These are phyloP conservation scores for Truncatella angustata DNA, from an alignment of 2,329 filamentous ascomycete genomes.

Conservation along the genomic window DNA sequence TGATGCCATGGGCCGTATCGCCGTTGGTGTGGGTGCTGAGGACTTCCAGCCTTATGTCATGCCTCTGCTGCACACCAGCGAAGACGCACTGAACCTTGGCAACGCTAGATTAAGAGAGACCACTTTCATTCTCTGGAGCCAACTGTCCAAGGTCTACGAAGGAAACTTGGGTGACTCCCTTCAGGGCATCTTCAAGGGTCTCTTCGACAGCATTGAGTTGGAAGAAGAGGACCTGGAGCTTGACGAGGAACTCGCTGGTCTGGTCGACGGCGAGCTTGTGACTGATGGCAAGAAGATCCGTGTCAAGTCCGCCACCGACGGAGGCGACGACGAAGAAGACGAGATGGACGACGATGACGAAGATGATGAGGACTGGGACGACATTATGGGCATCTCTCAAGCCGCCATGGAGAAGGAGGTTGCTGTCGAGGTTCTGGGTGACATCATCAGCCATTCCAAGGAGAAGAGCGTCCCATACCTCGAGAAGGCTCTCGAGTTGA, in stretches of 20 bases:
- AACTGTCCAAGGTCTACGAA: constrained; percentile 89
- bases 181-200: constrained; percentile 71
- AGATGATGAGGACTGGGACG: constrained; percentile 82
- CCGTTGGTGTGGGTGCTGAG: constrained; percentile 79
- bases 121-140: constrained; percentile 95
- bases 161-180: constrained; percentile 79
- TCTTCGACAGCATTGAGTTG: constrained; percentile 82
- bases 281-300: constrained; percentile 84
- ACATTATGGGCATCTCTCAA: constrained; percentile 80
- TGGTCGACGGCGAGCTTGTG: constrained; percentile 46
- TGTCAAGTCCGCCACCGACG: constrained; percentile 54
- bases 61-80: constrained; percentile 86
- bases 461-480: constrained; percentile 62
- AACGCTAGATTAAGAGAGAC: constrained; percentile 92
- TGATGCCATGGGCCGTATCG: constrained; percentile 92
- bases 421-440: constrained; percentile 89
- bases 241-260: constrained; percentile 56
- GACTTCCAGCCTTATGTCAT: constrained; percentile 89
- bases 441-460: constrained; percentile 75
- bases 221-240: constrained; percentile 85
- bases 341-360: constrained; percentile 73
- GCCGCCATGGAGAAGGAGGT: constrained; percentile 97
- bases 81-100: constrained; percentile 84
- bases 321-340: constrained; percentile 57
- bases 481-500: constrained; percentile 80